Conservation (phyloP, 108 stramenopile species). For the Schizochytrium sp. region DNA sequence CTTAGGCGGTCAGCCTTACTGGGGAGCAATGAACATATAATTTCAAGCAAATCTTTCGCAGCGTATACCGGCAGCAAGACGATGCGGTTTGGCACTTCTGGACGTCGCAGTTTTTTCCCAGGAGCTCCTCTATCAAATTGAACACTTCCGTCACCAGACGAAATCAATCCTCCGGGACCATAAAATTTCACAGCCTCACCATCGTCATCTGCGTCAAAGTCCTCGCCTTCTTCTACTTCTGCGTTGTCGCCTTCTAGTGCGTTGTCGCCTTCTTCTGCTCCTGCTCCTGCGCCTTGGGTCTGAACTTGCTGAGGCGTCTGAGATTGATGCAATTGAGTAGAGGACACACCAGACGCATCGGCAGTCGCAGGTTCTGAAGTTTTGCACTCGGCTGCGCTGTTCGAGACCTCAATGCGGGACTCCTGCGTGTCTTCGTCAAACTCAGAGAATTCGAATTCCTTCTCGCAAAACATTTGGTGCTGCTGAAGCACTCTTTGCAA, state of each 20-base stretch:
- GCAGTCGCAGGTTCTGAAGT: too few relatives aligned
- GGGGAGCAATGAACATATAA: slow-evolving; percentile 34
- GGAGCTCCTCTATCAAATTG: not conserved
- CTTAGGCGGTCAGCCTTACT: not conserved
- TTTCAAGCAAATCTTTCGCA: slow-evolving; percentile 20
- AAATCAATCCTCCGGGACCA: not conserved
- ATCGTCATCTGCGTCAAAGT: not conserved
- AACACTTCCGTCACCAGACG: not conserved
- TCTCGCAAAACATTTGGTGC: too few relatives aligned
- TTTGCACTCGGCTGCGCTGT: too few relatives aligned
- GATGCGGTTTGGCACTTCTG: not conserved
- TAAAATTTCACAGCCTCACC: not conserved
- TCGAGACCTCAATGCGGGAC: too few relatives aligned
- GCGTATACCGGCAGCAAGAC: slow-evolving; percentile 48
- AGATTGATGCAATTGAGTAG: too few relatives aligned
- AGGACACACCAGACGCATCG: too few relatives aligned
- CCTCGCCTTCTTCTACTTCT: not conserved
- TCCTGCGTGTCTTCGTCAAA: too few relatives aligned
- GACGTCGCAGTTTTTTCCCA: not conserved
- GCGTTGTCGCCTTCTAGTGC: not conserved
- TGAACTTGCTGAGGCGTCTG: too few relatives aligned
- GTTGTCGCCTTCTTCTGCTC: not conserved
- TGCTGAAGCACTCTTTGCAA: too few relatives aligned
- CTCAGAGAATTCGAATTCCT: too few relatives aligned
- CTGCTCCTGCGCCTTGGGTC: not conserved